Percentiles rank a stretch among this genome's conserved stretches.
Conservation (phyloP, 148 eudicot species). For the Rheum nobile region DNA sequence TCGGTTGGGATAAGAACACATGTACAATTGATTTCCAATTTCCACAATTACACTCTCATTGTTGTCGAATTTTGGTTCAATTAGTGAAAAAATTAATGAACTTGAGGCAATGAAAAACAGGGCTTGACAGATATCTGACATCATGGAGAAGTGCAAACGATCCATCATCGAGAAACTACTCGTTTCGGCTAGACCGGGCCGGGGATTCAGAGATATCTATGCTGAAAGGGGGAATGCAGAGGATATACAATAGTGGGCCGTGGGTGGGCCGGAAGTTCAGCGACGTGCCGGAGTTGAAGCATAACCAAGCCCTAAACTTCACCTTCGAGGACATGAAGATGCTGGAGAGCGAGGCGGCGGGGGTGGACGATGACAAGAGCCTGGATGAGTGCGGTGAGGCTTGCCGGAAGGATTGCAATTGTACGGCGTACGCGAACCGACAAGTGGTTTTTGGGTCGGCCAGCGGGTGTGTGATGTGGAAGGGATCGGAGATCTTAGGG, state of each 20-base stretch:
- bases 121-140: constrained; percentile 18
- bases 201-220: constrained; percentile 33
- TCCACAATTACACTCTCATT: background rate
- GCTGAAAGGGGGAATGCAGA: constrained; percentile 3
- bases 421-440: constrained; percentile 38
- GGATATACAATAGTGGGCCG: constrained; percentile 54
- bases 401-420: constrained; percentile 53
- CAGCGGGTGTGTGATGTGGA: constrained; percentile 31
- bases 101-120: constrained; percentile 12
- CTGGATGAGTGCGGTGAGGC: constrained; percentile 26
- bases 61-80: background rate
- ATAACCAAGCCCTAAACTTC: constrained; percentile 21
- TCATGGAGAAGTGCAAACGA: constrained; percentile 21
- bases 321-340: constrained; percentile 44
- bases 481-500: constrained; percentile 18
- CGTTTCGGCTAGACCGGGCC: constrained; percentile 18
- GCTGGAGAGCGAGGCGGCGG: constrained; percentile 34
- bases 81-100: background rate
- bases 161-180: constrained; percentile 23
- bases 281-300: constrained; percentile 61
- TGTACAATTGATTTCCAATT: constrained; percentile 25
- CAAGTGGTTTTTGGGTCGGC: constrained; percentile 17
- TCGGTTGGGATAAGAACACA: constrained; percentile 25
- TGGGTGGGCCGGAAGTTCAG: constrained; percentile 80
- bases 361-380: constrained; percentile 21